Evolutionary conservation across 768 basidiomycete genomes (phyloP).

Genomic region (Termitomyces titanicus): DNA sequence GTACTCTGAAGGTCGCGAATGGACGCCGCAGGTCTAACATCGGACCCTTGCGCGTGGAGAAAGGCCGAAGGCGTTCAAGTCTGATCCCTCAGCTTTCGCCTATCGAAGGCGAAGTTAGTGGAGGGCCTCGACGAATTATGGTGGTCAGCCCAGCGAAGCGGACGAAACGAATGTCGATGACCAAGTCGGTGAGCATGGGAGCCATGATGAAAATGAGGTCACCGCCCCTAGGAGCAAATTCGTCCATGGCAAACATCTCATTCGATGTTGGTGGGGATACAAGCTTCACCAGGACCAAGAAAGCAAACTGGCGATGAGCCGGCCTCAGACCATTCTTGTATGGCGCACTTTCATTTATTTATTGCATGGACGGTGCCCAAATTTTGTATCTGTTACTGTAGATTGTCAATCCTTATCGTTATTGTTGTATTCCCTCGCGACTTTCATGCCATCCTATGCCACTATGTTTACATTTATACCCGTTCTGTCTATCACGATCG

Average conservation of each 20-base stretch:
- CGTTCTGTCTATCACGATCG: conserved; percentile 9
- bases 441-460: conserved; percentile 14
- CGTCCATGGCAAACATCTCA: conserved; percentile 28
- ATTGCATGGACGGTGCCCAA: conserved; percentile 11
- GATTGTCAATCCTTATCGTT: conserved; percentile 11
- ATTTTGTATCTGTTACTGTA: conserved; percentile 13
- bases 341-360: conserved; percentile 1
- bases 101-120: conserved; percentile 32
- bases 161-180: conserved; percentile 53
- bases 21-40: conserved; percentile 68
- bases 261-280: conserved; percentile 45
- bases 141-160: conserved; percentile 58
- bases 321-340: conserved; percentile 5
- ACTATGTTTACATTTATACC: conserved; percentile 23
- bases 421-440: conserved; percentile 5
- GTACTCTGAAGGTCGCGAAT: conserved; percentile 25
- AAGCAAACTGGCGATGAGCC: conserved; percentile 57
- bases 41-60: conserved; percentile 73
- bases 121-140: conserved; percentile 32
- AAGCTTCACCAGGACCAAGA: conserved; percentile 41
- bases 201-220: conserved; percentile 25
- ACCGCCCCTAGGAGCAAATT: conserved; percentile 16
- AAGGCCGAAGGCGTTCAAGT: conserved; percentile 71
- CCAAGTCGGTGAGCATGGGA: conserved; percentile 33
- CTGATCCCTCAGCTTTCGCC: conserved; percentile 69